Evolutionary conservation across 352 stramenopile genomes (phyloP).

Genomic region (Globisporangium solare): DNA sequence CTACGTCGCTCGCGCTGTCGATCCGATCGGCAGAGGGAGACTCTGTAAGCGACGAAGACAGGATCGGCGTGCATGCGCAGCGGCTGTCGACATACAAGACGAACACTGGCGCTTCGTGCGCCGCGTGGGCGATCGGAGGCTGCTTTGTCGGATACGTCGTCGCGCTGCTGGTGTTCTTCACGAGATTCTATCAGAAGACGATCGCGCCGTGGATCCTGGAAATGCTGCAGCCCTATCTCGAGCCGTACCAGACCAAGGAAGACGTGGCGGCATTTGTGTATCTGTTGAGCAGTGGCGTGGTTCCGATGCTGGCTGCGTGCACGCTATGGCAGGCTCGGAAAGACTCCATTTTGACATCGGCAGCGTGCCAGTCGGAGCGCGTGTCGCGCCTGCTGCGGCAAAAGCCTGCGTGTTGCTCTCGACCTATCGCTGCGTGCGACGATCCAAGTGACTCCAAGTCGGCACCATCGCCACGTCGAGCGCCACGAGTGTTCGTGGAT

Average conservation of each 20-base stretch:
- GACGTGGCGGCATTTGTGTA: slow-evolving; percentile 22
- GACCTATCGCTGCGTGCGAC: not conserved
- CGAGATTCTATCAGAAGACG: slow-evolving; percentile 14
- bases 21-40: slow-evolving; percentile 1
- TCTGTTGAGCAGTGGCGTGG: slow-evolving; percentile 16
- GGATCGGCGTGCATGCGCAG: not conserved
- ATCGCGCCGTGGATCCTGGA: slow-evolving; percentile 19
- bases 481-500: slow-evolving; percentile 19
- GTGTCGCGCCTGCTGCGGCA: slow-evolving; percentile 13
- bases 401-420: slow-evolving; percentile 10
- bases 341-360: slow-evolving; percentile 4
- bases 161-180: slow-evolving; percentile 22
- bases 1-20: slow-evolving; percentile 2
- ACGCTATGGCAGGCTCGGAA: slow-evolving; percentile 18
- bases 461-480: not conserved
- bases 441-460: not conserved
- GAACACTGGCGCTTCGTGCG: not conserved
- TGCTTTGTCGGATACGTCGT: slow-evolving; percentile 15
- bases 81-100: not conserved
- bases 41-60: not conserved
- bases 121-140: slow-evolving; percentile 7
- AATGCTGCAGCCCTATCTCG: slow-evolving; percentile 13
- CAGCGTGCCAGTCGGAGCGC: not conserved
- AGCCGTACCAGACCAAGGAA: slow-evolving; percentile 14
- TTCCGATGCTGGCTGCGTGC: slow-evolving; percentile 9